These are phyloP conservation scores for Lasiosphaeria ovina DNA, from an alignment of 495 filamentous ascomycete species.

Conservation along the genomic window DNA sequence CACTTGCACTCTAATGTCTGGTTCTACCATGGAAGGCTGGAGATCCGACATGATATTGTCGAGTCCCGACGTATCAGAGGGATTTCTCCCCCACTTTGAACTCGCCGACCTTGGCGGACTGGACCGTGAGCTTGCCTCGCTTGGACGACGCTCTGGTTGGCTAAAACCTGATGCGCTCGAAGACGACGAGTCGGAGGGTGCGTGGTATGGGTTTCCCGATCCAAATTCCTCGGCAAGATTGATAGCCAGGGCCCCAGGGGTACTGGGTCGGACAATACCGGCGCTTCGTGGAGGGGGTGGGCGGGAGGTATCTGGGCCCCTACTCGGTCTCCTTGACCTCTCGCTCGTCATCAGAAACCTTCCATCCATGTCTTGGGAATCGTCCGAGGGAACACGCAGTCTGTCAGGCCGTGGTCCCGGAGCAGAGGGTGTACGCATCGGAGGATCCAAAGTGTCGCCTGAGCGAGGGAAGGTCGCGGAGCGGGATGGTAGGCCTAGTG, in stretches of 20 bases:
- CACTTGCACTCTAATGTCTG: conserved; percentile 16
- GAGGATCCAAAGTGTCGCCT: conserved; percentile 34
- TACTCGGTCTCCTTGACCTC: conserved; percentile 41
- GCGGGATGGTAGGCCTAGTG: conserved; percentile 41
- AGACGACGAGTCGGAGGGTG: conserved; percentile 62
- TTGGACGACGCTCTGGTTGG: conserved; percentile 44
- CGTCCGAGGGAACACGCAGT: conserved; percentile 33
- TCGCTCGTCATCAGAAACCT: conserved; percentile 24
- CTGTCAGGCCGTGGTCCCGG: conserved; percentile 39
- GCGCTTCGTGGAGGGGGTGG: conserved; percentile 46
- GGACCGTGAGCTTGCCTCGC: conserved; percentile 70
- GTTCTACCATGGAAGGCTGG: conserved; percentile 47
- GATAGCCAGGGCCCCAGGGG: conserved; percentile 38
- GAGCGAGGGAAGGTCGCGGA: conserved; percentile 56
- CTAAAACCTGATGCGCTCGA: conserved; percentile 67
- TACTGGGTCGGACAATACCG: conserved; percentile 27
- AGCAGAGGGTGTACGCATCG: conserved; percentile 47
- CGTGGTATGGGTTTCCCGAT: conserved; percentile 57
- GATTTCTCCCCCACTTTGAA: conserved; percentile 37
- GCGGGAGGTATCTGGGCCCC: conserved; percentile 48
- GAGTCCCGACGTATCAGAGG: conserved; percentile 38
- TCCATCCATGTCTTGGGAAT: conserved; percentile 20
- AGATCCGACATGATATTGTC: conserved; percentile 55
- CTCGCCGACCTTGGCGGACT: conserved; percentile 54
- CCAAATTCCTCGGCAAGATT: conserved; percentile 54